phyloP scores from a whole-genome alignment of 2,329 filamentous ascomycete genomes.

The Phoma herbarum region DNA sequence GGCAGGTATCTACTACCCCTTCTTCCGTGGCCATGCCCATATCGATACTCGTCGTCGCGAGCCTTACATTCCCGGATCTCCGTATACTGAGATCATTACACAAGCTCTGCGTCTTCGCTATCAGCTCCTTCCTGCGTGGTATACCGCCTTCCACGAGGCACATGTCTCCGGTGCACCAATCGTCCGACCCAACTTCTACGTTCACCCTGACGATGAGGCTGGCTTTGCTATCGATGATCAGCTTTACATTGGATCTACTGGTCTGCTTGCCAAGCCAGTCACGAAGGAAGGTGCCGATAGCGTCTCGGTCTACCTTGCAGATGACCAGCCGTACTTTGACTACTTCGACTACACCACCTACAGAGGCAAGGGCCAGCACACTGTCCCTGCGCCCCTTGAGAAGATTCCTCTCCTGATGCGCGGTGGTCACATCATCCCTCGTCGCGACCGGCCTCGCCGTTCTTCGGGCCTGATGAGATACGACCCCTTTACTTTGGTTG shows the following conservation, averaged over 20 bases:
- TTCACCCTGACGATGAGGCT: slow-evolving; percentile 83
- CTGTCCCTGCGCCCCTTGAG: slow-evolving; percentile 79
- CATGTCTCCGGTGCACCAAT: slow-evolving; percentile 85
- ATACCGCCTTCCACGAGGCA: slow-evolving; percentile 94
- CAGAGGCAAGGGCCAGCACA: slow-evolving; percentile 75
- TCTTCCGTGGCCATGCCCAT: slow-evolving; percentile 96
- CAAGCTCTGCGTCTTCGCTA: slow-evolving; percentile 89
- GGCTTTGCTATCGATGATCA: slow-evolving; percentile 94
- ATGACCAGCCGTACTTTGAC: slow-evolving; percentile 90
- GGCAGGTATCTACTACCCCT: slow-evolving; percentile 94
- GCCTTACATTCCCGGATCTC: slow-evolving; percentile 86
- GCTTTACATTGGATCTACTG: slow-evolving; percentile 87
- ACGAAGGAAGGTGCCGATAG: slow-evolving; percentile 77
- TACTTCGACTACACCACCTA: slow-evolving; percentile 89
- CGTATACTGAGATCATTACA: slow-evolving; percentile 85
- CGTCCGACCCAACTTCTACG: slow-evolving; percentile 90
- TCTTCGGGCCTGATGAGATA: slow-evolving; percentile 89
- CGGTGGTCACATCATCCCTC: slow-evolving; percentile 89
- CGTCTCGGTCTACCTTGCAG: slow-evolving; percentile 85
- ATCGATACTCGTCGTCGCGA: slow-evolving; percentile 95
- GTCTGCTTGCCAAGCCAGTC: slow-evolving; percentile 91
- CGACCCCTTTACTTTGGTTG: slow-evolving; percentile 92
- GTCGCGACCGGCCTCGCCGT: slow-evolving; percentile 85
- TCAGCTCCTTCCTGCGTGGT: slow-evolving; percentile 89
- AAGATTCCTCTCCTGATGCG: slow-evolving; percentile 91